phyloP scores from a whole-genome alignment of 495 filamentous ascomycete species.

The Aspergillus carlsbadensis region DNA sequence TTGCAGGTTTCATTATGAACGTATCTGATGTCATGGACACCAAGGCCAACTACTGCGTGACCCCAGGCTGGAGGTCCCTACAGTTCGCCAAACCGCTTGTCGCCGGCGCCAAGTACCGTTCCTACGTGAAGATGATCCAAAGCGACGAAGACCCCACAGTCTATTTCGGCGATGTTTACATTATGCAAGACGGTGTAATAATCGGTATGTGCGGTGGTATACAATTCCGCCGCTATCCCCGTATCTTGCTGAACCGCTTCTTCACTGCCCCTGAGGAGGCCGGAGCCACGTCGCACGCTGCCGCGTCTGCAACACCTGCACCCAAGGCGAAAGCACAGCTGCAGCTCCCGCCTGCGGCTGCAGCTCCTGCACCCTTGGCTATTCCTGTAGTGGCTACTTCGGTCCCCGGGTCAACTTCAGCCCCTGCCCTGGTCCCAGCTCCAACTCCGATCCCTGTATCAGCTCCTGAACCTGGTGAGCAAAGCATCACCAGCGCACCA shows the following conservation, averaged over 20 bases:
- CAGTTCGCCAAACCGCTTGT: constrained; percentile 28
- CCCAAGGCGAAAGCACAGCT: background rate
- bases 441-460: background rate
- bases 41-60: constrained; percentile 44
- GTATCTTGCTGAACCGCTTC: constrained; percentile 25
- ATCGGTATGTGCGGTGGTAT: constrained; percentile 36
- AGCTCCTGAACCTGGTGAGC: background rate
- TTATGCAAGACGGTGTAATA: constrained; percentile 35
- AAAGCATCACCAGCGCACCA: background rate
- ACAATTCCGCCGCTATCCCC: constrained; percentile 29
- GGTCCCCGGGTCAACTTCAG: background rate
- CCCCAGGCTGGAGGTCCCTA: constrained; percentile 41
- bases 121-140: constrained; percentile 45
- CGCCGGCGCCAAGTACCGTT: constrained; percentile 32
- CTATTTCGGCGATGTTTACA: constrained; percentile 40
- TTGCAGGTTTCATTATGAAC: constrained; percentile 58
- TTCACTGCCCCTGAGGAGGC: constrained; percentile 17
- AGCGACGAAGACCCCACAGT: constrained; percentile 27
- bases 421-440: background rate
- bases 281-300: background rate
- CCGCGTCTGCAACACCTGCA: background rate
- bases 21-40: constrained; percentile 47
- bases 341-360: background rate
- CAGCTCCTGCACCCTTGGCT: background rate
- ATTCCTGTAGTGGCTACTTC: background rate